Conservation (phyloP, 1,139 yeast genomes). For the Meyerozyma guilliermondii region DNA sequence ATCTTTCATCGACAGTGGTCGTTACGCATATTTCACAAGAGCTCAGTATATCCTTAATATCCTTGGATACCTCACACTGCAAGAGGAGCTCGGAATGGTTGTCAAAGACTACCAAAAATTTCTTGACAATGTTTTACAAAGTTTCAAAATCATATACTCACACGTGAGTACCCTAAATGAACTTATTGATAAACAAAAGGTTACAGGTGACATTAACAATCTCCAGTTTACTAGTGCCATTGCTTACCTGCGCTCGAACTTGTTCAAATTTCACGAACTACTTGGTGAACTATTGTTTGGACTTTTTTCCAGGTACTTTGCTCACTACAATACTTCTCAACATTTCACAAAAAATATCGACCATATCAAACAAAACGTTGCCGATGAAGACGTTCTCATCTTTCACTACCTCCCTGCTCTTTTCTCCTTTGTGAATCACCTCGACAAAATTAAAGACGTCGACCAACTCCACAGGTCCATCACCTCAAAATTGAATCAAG, state of each 20-base stretch:
- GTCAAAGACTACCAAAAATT: conserved; percentile 17
- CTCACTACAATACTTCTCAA: conserved; percentile 24
- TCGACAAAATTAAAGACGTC: conserved; percentile 17
- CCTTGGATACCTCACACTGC: conserved; percentile 48
- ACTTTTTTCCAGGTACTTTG: conserved; percentile 32
- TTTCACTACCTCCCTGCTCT: conserved; percentile 64
- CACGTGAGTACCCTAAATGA: conserved; percentile 55
- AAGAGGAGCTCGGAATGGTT: conserved; percentile 17
- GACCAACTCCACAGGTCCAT: conserved; percentile 24
- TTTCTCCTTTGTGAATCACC: conserved; percentile 37
- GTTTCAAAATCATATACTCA: conserved; percentile 55
- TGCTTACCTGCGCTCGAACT: conserved; percentile 55
- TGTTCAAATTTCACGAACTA: conserved; percentile 64
- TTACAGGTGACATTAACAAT: conserved; percentile 34
- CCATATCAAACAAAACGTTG: conserved; percentile 32
- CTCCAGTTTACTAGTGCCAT: conserved; percentile 50
- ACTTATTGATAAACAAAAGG: conserved; percentile 60
- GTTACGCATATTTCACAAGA: conserved; percentile 65
- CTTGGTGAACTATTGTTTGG: conserved; percentile 64
- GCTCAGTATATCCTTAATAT: conserved; percentile 69
- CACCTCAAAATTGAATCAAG: conserved; percentile 15
- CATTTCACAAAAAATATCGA: conserved; percentile 33
- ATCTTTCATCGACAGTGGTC: conserved; percentile 60
- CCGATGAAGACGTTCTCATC: conserved; percentile 56
- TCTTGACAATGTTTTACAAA: conserved; percentile 38